Evolutionary conservation across 768 basidiomycete genomes (phyloP), one percentile per base, ranked within the genome.

Genomic region (Strobilomyces confusus): DNA sequence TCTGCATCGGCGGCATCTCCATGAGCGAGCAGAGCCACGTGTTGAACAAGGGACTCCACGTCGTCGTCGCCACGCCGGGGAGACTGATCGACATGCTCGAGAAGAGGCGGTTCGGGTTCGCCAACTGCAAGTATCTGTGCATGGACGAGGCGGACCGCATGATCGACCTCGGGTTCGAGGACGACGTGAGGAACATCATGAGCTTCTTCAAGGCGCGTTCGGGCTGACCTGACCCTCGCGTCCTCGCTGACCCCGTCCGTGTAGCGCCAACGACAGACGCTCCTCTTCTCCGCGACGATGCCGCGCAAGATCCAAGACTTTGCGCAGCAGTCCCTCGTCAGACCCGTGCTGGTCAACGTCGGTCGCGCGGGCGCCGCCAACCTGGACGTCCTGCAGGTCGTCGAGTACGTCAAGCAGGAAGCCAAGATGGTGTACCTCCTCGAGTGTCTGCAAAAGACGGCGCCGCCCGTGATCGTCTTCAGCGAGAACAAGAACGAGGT

Each of bases 401-500:
- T 98, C 20, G 97, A 99, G 73, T 98, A 97, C 62, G 97, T 99
- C 62, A 99, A 99, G 73, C 94, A 97, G 67, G 97, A 98, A 72
- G 97, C 97, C 0, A 99, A 99, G 73, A 98, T 98, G 97, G 95
- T 99, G 1, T 99, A 98, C 70, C 80, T 98, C 15, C 77, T 99
- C 44, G 97, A 99, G 70, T 98, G 95, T 69, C 71, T 99, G 56
- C 97, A 98, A 68, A 99, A 98, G 75, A 99, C 97, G 0, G 87
- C 97, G 1, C 97, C 97, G 8, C 97, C 97, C 2, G 94, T 95
- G 45, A 97, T 98, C 71, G 82, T 98, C 52, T 99, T 99, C 70
- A 93, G 89, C 58, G 97, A 99, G 68, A 98, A 95, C 75, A 99
- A 99, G 78, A 98, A 99, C 66, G 97, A 99, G 69, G 97, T 99